Evolutionary conservation across 2,329 filamentous ascomycete genomes (phyloP), one percentile per base, ranked within the genome.

Genomic region (Penicillium olsonii): DNA sequence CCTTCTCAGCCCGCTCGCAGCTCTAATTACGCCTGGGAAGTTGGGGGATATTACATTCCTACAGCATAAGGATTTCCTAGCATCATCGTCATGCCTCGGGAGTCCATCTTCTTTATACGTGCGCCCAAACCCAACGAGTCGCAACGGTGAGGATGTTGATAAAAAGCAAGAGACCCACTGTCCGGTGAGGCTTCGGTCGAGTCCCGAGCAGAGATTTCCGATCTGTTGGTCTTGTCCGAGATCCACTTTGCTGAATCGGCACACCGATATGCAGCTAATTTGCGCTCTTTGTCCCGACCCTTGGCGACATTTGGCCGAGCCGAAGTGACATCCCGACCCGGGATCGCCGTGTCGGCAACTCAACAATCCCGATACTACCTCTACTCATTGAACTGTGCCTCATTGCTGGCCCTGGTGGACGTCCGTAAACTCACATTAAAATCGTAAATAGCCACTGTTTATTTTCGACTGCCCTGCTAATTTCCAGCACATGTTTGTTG

Each of bases 161-260:
- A 55, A 56, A 47, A 48, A 31, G 15, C n/a, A n/a, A 44, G n/a
- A 34, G 56, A 31, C 53, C 58, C 58, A 59, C 54, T 39, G 9
- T 9, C 33, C 54, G 50, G 50, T 59, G 51, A 58, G 47, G 15
- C 47, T 50, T 56, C 50, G 57, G 57, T 50, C 54, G 40, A 52
- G 8, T 52, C 45, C 56, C 51, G 51, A 17, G 54, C 49, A 56
- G 51, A 56, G 51, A 52, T 51, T 57, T 56, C 37, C 42, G 50
- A 53, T 59, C 50, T n/a, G 52, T 47, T 50, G 50, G 41, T 39
- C 37, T 50, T 35, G 37, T 34, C 18, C 17, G 41, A 19, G 12
- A 27, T 27, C 59, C 57, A 59, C 57, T 27, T 19, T 22, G 27
- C 54, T 57, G 26, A 56, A 53, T 62, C 59, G 59, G 59, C 58